Conservation (phyloP, 1,284 basidiomycete species). For the Phenoliferia sp. region DNA sequence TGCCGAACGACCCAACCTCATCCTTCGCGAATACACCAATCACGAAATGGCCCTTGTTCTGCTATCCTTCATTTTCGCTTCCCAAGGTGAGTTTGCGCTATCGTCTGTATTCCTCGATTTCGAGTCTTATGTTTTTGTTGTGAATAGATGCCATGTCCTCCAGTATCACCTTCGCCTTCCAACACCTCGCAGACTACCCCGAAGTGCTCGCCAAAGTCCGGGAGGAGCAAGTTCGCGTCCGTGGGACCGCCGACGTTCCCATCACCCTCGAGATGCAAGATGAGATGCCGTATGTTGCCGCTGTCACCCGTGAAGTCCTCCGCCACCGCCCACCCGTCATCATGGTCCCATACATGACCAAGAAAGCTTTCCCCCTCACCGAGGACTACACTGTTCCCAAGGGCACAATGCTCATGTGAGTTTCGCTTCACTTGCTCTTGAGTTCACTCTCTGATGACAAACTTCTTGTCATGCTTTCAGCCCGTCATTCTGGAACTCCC, state of each 20-base stretch:
- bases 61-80: slow-evolving; percentile 88
- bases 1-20: slow-evolving; percentile 56
- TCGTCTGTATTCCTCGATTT: not conserved
- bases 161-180: slow-evolving; percentile 81
- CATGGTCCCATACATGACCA: slow-evolving; percentile 86
- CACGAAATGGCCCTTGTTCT: slow-evolving; percentile 94
- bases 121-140: not conserved
- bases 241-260: slow-evolving; percentile 74
- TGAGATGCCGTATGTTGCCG: slow-evolving; percentile 86
- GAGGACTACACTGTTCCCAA: slow-evolving; percentile 86
- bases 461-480: not conserved
- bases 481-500: slow-evolving; percentile 46
- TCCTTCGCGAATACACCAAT: slow-evolving; percentile 75
- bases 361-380: slow-evolving; percentile 84
- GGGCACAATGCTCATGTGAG: slow-evolving; percentile 78
- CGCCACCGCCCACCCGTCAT: slow-evolving; percentile 49
- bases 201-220: slow-evolving; percentile 83
- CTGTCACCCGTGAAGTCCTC: slow-evolving; percentile 87
- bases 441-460: not conserved
- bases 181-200: slow-evolving; percentile 89
- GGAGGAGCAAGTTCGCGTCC: slow-evolving; percentile 82
- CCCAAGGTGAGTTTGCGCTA: slow-evolving; percentile 53
- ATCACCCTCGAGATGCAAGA: slow-evolving; percentile 86
- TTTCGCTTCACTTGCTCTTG: not conserved
- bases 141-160: slow-evolving; percentile 83